phyloP scores from a whole-genome alignment of 1,284 basidiomycete species.

The Apiotrichum sp. region DNA sequence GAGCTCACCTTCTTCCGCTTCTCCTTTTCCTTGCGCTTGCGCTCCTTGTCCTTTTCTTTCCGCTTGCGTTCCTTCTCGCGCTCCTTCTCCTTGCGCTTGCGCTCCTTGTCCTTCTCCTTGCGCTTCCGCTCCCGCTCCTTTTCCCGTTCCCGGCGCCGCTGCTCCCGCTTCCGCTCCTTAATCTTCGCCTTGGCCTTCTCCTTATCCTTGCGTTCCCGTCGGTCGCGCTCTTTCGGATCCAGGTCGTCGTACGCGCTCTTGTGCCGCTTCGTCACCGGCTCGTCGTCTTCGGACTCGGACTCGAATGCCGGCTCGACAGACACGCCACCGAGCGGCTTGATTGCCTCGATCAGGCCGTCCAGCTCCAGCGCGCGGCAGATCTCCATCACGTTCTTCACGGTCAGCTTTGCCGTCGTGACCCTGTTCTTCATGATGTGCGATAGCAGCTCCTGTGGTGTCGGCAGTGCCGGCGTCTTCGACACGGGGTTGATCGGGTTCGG shows the following conservation, averaged over 20 bases:
- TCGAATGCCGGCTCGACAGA: constrained; percentile 13
- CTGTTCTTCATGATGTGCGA: constrained; percentile 29
- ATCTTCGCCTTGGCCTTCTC: constrained; percentile 22
- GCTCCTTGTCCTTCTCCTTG: constrained; percentile 28
- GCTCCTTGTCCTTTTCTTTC: constrained; percentile 26
- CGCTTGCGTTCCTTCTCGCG: constrained; percentile 24
- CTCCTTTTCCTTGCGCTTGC: constrained; percentile 30
- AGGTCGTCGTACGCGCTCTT: constrained; percentile 18
- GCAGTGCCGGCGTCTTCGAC: constrained; percentile 26
- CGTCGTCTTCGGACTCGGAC: constrained; percentile 16
- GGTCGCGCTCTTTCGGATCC: constrained; percentile 25
- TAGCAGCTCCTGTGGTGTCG: constrained; percentile 32
- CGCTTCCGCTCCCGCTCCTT: constrained; percentile 27
- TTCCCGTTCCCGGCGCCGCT: constrained; percentile 19
- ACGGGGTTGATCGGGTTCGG: constrained; percentile 29
- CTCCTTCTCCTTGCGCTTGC: constrained; percentile 26
- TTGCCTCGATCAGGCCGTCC: constrained; percentile 41
- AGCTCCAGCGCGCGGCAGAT: constrained; percentile 43
- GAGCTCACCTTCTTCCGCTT: constrained; percentile 24
- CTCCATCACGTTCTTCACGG: constrained; percentile 45
- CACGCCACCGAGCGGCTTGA: constrained; percentile 42
- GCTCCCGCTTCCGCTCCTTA: constrained; percentile 19
- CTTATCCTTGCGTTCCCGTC: constrained; percentile 20
- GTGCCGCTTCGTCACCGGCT: constrained; percentile 18
- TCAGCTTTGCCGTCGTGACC: constrained; percentile 27